Percentiles rank a stretch among this genome's conserved stretches.
Conservation (phyloP, 768 basidiomycete species). For the Gymnopilus junonius region DNA sequence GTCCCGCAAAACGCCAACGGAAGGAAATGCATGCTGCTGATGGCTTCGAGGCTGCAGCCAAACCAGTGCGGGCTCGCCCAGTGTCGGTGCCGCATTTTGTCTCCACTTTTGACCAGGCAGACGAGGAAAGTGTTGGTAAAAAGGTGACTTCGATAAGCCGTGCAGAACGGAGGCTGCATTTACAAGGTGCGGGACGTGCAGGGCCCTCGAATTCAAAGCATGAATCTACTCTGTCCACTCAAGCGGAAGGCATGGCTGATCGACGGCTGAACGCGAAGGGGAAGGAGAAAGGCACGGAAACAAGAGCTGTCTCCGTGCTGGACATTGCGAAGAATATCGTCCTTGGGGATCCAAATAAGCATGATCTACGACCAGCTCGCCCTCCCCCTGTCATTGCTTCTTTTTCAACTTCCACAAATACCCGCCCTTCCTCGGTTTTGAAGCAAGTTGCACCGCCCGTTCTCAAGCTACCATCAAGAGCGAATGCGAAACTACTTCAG, state of each 20-base stretch:
- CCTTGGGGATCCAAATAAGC: not conserved
- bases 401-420: not conserved
- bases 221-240: no score
- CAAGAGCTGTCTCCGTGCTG: not conserved
- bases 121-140: not conserved
- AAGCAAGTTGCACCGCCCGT: conserved; percentile 1
- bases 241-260: not conserved
- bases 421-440: not conserved
- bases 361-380: conserved; percentile 8
- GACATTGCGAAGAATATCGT: not conserved
- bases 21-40: conserved; percentile 15
- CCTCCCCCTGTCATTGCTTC: conserved; percentile 3
- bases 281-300: not conserved
- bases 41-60: conserved; percentile 16
- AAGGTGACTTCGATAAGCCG: not conserved
- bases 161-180: not conserved
- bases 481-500: conserved; percentile 23
- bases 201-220: not conserved
- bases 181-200: not conserved
- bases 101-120: conserved; percentile 12
- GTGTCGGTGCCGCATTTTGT: conserved; percentile 12
- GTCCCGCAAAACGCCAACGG: conserved; percentile 18
- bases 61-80: not conserved
- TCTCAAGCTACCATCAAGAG: conserved; percentile 5
- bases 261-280: not conserved